These are phyloP conservation scores for Apiospora pterosperma DNA, from an alignment of 2,329 filamentous ascomycete genomes.

Conservation along the genomic window DNA sequence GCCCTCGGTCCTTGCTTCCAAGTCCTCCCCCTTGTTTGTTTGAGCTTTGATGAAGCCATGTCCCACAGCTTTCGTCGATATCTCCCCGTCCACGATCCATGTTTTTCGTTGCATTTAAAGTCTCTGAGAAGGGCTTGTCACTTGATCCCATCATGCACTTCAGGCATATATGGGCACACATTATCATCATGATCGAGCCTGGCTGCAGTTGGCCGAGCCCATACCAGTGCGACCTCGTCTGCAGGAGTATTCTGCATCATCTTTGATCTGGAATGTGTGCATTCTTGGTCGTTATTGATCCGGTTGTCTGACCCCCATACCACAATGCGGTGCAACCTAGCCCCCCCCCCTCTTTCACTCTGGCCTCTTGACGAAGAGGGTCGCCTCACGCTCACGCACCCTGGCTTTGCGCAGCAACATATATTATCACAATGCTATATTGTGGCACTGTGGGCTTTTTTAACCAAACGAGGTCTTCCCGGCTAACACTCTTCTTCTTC, in stretches of 20 bases:
- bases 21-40: background rate
- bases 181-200: conserved; percentile 1
- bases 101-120: background rate
- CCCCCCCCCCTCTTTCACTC: background rate
- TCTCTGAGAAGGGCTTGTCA: background rate
- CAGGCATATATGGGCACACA: background rate
- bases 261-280: conserved; percentile 1
- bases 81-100: background rate
- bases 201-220: background rate
- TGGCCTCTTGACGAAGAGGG: background rate
- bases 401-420: background rate
- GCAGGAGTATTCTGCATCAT: conserved; percentile 6
- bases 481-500: background rate
- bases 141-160: background rate
- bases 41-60: background rate
- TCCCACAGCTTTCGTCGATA: background rate
- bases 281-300: background rate
- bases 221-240: background rate
- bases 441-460: background rate
- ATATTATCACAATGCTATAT: background rate
- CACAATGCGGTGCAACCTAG: conserved; percentile 1
- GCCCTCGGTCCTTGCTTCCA: background rate
- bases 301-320: background rate
- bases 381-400: background rate
- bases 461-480: background rate